Percentiles rank a stretch among this genome's conserved stretches.
phyloP scores from a whole-genome alignment of 805 yeast genomes.

The Suhomyces pyralidae region DNA sequence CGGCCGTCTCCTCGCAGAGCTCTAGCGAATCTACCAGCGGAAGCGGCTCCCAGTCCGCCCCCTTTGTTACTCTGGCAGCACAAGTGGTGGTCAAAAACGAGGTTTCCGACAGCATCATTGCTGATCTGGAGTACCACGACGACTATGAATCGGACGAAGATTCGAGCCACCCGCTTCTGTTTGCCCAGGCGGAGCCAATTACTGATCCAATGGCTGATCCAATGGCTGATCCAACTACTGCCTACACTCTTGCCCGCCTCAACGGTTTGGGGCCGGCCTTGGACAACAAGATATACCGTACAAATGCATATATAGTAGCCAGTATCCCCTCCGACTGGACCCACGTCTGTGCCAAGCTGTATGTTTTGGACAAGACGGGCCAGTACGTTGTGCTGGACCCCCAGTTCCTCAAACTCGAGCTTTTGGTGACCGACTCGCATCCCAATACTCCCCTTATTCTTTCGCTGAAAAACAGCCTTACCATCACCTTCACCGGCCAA shows the following conservation, averaged over 20 bases:
- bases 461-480: conserved; percentile 11
- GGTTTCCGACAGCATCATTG: neutral
- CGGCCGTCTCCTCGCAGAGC: too few relatives aligned
- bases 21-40: neutral
- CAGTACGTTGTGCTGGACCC: conserved; percentile 22
- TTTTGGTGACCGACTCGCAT: conserved; percentile 18
- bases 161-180: neutral
- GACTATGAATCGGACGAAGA: conserved; percentile 1
- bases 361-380: conserved; percentile 7
- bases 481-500: conserved; percentile 11
- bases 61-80: neutral
- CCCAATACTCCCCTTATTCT: conserved; percentile 3
- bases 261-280: neutral
- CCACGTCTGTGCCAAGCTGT: conserved; percentile 28
- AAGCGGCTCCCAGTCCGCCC: neutral
- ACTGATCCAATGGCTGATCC: too few relatives aligned
- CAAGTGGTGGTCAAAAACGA: neutral
- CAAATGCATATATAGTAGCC: conserved; percentile 21
- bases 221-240: too few relatives aligned
- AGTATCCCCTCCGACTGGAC: conserved; percentile 24
- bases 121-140: neutral
- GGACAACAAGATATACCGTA: conserved; percentile 13
- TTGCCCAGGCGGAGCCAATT: neutral
- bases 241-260: conserved; percentile 1
- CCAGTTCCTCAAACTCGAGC: conserved; percentile 18